A percentile compares a stretch with the other conserved stretches of the same genome.
phyloP scores from a whole-genome alignment of 148 eudicot species.

The Vaccinium myrtillus region DNA sequence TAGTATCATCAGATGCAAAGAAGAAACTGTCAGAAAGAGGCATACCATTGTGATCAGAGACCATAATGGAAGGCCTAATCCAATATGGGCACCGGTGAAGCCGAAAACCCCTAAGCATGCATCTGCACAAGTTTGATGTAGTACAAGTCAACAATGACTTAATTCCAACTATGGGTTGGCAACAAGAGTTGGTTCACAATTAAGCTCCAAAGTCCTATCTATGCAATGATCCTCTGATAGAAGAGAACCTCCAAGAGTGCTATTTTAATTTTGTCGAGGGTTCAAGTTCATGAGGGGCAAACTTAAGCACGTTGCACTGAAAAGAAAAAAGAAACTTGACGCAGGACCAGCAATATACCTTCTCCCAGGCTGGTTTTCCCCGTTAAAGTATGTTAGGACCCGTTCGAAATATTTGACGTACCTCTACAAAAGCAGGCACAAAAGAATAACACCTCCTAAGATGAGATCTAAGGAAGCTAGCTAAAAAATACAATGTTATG shows the following conservation, averaged over 20 bases:
- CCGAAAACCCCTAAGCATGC: conserved; percentile 97
- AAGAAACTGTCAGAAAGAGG: conserved; percentile 6
- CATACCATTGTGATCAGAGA: conserved; percentile 88
- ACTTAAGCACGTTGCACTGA: not conserved
- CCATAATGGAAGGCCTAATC: conserved; percentile 87
- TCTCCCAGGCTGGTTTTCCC: conserved; percentile 92
- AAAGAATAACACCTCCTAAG: not conserved
- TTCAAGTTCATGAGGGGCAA: not conserved
- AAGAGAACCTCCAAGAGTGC: not conserved
- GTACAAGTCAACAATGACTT: conserved; percentile 8
- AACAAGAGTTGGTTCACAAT: not conserved
- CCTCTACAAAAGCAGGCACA: conserved; percentile 46
- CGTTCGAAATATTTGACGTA: conserved; percentile 97
- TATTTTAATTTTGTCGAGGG: not conserved
- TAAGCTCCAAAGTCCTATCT: not conserved
- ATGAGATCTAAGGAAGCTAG: not conserved
- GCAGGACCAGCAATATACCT: conserved; percentile 47
- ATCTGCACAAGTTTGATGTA: conserved; percentile 43
- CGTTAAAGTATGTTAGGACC: conserved; percentile 73
- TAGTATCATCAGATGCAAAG: not conserved
- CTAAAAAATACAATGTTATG: conserved; percentile 11
- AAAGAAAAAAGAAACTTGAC: not conserved
- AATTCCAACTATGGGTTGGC: not conserved
- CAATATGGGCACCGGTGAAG: conserved; percentile 90
- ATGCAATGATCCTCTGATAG: conserved; percentile 2